phyloP scores from a whole-genome alignment of 164 flowering plant genomes.

The Sextonia rubra region DNA sequence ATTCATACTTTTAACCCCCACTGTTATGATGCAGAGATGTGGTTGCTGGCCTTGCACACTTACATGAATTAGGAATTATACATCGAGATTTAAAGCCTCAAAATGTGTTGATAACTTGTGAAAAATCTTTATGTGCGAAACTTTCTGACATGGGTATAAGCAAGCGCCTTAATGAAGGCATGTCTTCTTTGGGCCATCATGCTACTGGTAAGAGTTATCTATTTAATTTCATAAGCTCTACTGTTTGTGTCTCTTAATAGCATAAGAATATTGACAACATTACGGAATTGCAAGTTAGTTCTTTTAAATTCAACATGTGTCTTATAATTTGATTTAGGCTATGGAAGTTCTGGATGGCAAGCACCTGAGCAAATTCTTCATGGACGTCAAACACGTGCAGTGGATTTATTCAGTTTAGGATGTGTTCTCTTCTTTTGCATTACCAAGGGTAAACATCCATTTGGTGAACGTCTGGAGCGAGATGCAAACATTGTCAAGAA shows the following conservation, averaged over 20 bases:
- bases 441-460: constrained; percentile 73
- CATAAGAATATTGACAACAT: no score
- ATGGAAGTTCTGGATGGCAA: constrained; percentile 86
- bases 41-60: constrained; percentile 62
- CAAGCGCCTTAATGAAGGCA: constrained; percentile 53
- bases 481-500: constrained; percentile 59
- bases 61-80: constrained; percentile 75
- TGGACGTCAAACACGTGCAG: constrained; percentile 73
- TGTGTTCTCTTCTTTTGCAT: constrained; percentile 73
- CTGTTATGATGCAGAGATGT: constrained; percentile 44
- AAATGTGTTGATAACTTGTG: constrained; percentile 58
- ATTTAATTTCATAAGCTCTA: no score
- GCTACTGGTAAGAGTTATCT: constrained; percentile 49
- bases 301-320: no score
- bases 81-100: constrained; percentile 88
- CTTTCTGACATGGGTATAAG: constrained; percentile 90
- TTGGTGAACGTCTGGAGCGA: constrained; percentile 63
- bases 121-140: constrained; percentile 52
- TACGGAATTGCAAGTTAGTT: no score
- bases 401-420: constrained; percentile 77
- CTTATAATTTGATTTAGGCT: constrained; percentile 32
- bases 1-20: not conserved
- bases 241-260: not conserved
- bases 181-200: constrained; percentile 52
- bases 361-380: constrained; percentile 76